Base-by-base conservation (phyloP, 306 rosid genomes). In the Prosopis cineraria region DNA sequence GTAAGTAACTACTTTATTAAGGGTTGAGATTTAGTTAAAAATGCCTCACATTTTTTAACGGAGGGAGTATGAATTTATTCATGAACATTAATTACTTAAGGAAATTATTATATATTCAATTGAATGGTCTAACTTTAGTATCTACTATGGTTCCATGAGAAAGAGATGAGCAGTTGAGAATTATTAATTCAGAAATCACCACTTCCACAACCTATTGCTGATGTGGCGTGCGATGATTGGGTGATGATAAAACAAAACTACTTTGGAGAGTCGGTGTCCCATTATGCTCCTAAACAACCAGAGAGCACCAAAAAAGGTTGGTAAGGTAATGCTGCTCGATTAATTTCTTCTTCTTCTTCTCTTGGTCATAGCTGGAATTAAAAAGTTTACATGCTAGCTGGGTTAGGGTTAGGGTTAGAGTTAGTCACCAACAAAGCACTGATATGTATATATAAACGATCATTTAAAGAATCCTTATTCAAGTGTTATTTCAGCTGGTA, bases 331-430 rank as follows among this genome's bases (percentile, higher is more conserved):
- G 79, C 82, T 82, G 79, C 82, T 77, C 73, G n/a, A 50, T 59
- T 10, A 25, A 56, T 22, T 1, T 74, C 64, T 70, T 11, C 27
- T 44, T 39, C 9, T 56, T 7, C 19, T 24, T 12, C 33, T 24
- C 33, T 11, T 4, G 27, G 58, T 50, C 24, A 48, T n/a, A 48
- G 2, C 19, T 48, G 22, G 56, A 7, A 7, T n/a, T 40, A 68
- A 74, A 74, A 83, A 78, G 80, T 70, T 73, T 72, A 70, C 56
- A 69, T 64, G 29, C 90, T 88, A 88, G 29, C 90, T 88, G 88
- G 39, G 41, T 62, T 62, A 62, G 94, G 94, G 86, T 83, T 91
- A 91, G 97, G 91, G 88, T 84, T 91, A 87, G 97, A 89, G 88
- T 84, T 86, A 80, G 79, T 76, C 82, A 52, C 34, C 34, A 37